Conservation (phyloP, 2,329 filamentous ascomycete genomes). For the Talaromyces amestolkiae region DNA sequence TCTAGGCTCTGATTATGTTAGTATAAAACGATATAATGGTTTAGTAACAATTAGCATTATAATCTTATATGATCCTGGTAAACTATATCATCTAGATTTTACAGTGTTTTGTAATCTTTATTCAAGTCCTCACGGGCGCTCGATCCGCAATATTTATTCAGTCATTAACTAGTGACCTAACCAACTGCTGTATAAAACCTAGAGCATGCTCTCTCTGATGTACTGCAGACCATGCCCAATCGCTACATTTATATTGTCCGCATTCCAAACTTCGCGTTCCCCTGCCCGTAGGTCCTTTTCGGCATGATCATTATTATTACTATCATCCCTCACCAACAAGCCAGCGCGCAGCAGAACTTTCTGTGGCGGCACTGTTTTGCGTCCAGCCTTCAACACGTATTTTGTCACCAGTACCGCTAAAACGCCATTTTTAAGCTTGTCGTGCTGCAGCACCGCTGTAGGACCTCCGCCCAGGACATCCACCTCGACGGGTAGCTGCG, state of each 20-base stretch:
- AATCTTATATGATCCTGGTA: no score
- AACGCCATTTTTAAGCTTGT: conserved; percentile 11
- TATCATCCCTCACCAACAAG: background rate
- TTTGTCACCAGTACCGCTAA: conserved; percentile 14
- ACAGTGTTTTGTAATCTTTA: background rate
- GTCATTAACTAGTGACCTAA: background rate
- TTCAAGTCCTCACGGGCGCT: background rate
- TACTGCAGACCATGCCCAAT: background rate
- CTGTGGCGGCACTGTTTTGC: conserved; percentile 29
- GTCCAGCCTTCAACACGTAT: conserved; percentile 18
- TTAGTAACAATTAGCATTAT: no score
- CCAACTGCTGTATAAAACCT: background rate
- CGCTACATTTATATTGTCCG: background rate
- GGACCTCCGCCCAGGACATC: background rate
- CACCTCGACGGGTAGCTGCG: conserved; percentile 24
- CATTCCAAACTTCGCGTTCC: background rate
- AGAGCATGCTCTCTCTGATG: background rate
- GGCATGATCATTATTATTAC: background rate
- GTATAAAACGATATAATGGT: no score
- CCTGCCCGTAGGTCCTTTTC: background rate
- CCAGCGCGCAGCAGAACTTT: conserved; percentile 5
- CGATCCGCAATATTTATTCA: background rate
- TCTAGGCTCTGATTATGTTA: no score
- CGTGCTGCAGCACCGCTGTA: background rate
- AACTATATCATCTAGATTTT: no score